Evolutionary conservation across 2,329 filamentous ascomycete genomes (phyloP).

Genomic region (Fulvia fulva): DNA sequence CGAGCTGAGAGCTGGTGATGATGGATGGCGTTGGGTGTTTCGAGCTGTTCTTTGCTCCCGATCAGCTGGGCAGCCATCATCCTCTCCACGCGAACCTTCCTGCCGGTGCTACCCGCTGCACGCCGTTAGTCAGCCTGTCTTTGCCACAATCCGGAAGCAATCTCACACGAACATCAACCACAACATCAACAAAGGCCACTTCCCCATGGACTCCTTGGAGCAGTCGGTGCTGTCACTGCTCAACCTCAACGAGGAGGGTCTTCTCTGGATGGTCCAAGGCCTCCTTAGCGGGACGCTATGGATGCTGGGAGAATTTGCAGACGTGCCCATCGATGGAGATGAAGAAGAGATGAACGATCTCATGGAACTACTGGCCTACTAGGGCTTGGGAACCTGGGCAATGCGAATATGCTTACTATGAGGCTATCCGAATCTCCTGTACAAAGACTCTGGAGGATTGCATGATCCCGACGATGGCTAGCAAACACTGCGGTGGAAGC

Average conservation of each 20-base stretch:
- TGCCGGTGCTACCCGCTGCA: not conserved
- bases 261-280: conserved; percentile 14
- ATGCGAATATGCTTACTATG: no score
- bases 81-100: not conserved
- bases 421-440: no score
- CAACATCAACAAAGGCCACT: not conserved
- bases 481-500: no score
- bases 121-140: no score
- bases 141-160: no score
- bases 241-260: conserved; percentile 5
- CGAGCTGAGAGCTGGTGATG: not conserved
- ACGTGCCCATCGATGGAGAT: conserved; percentile 3
- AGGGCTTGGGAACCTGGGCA: not conserved
- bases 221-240: conserved; percentile 6
- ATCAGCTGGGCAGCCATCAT: not conserved
- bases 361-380: conserved; percentile 4
- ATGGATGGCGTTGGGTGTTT: not conserved
- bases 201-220: not conserved
- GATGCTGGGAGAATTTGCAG: conserved; percentile 15
- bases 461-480: no score
- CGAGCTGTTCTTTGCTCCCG: not conserved
- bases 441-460: no score
- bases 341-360: conserved; percentile 2
- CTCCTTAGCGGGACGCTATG: conserved; percentile 14
- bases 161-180: not conserved